These are phyloP conservation scores for Diaporthe capsici DNA, from an alignment of 2,329 filamentous ascomycete species.

Conservation along the genomic window DNA sequence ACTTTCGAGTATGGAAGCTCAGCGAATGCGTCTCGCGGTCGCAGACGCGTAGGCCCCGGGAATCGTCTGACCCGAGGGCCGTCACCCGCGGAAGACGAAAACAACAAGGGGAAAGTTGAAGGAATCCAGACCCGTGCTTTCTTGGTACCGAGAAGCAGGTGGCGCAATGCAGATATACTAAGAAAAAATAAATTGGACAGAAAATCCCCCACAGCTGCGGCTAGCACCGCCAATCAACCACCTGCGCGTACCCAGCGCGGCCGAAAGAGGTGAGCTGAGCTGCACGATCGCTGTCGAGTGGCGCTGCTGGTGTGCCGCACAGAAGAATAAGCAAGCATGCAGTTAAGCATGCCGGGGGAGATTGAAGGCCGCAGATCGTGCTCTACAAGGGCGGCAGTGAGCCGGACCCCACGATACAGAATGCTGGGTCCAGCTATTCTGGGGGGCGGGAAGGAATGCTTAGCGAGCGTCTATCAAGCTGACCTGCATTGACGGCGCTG, in stretches of 20 bases:
- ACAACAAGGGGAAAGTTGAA: not conserved
- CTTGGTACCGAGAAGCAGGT: constrained; percentile 5
- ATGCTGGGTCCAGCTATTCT: constrained; percentile 25
- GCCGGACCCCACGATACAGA: constrained; percentile 22
- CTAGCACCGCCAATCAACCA: constrained; percentile 17
- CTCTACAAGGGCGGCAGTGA: not conserved
- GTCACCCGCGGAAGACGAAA: not conserved
- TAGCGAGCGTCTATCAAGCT: constrained; percentile 12
- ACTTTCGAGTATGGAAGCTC: not conserved
- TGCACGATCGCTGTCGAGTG: constrained; percentile 14
- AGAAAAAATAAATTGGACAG: not conserved
- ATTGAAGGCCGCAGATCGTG: constrained; percentile 1
- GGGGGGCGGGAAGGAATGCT: constrained; percentile 14
- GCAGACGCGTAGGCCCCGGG: constrained; percentile 13
- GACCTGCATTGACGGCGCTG: constrained; percentile 6
- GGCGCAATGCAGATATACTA: constrained; percentile 24
- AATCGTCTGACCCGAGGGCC: constrained; percentile 1
- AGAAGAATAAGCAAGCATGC: not conserved
- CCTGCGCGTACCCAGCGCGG: not conserved
- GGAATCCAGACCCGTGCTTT: not conserved
- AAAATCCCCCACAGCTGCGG: constrained; percentile 26
- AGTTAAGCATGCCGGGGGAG: not conserved
- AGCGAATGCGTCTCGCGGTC: not conserved
- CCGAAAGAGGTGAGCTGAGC: constrained; percentile 9
- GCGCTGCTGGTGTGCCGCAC: constrained; percentile 19